Evolutionary conservation across 163 green algal species (phyloP), one percentile per base, ranked within the genome.

Genomic region (Chlamydomonas reinhardtii): DNA sequence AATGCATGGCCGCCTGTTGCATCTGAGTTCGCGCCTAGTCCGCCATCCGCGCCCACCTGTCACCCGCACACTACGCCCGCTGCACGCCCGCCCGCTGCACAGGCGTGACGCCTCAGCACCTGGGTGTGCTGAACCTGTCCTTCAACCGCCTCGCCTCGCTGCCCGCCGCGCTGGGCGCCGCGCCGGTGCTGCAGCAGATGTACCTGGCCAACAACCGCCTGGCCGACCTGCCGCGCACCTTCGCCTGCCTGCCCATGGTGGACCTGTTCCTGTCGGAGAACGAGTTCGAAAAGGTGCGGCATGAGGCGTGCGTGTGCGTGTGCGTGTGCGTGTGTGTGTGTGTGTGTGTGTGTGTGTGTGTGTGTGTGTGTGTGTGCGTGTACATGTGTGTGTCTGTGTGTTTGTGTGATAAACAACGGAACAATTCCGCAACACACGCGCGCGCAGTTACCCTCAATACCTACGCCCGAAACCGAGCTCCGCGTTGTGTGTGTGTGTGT

Each of bases 211-310:
- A 91, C 86, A 93, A 93, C 82, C 43, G 61, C 22, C 86, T 93
- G 12, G 88, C 68, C n/a, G 83, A 91, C 74, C 83, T 93, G 78
- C 91, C 91, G 9, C 74, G 73, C 56, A 83, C 85, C 61, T 91
- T 91, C 34, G 65, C 69, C 65, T 75, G 78, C 31, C 83, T 93
- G 61, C 91, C 89, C 76, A 89, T 94, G 70, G 85, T 92, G 54
- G 91, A 94, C 87, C 83, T 94, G 20, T 94, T 93, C 86, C 88
- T 94, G 52, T 77, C 61, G 19, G 91, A 94, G 83, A 94, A 94
- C 73, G 29, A 79, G 4, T 92, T 94, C 69, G 89, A 84, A 34
- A 76, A 27, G 34, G 70, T 79, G 69, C 61, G n/a, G n/a, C n/a
- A n/a, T n/a, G 62, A 12, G 6, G 43, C 43, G 48, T 14, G 48